A percentile compares a stretch with the other conserved stretches of the same genome.
Evolutionary conservation across 2,329 filamentous ascomycete species (phyloP).

Genomic region (Orbilia quercus): DNA sequence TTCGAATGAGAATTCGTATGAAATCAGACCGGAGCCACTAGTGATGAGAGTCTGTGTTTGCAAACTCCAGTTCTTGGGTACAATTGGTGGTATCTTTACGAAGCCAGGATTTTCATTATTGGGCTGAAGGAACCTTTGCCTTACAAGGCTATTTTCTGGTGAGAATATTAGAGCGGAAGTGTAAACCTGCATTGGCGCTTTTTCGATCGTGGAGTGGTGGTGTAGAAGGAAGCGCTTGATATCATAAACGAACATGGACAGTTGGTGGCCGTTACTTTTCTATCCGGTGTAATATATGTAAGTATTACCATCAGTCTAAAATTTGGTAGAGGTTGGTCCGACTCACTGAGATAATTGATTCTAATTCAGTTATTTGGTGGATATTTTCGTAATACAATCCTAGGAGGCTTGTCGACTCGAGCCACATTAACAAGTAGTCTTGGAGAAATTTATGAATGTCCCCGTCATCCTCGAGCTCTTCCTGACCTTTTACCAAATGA

Average conservation of each 20-base stretch:
- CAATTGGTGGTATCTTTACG: constrained; percentile 54
- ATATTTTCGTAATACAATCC: constrained; percentile 11
- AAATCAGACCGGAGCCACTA: no score
- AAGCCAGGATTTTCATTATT: constrained; percentile 42
- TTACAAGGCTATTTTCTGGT: constrained; percentile 5
- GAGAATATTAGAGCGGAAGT: constrained; percentile 25
- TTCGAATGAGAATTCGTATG: not conserved
- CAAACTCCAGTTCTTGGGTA: constrained; percentile 17
- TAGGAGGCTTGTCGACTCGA: constrained; percentile 37
- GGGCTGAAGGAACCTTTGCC: constrained; percentile 1
- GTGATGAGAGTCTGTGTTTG: no score
- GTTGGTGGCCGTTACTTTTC: not conserved
- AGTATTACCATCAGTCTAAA: not conserved
- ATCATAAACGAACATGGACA: not conserved
- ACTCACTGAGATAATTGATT: constrained; percentile 9
- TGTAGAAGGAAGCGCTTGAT: constrained; percentile 50
- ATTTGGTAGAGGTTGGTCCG: not conserved
- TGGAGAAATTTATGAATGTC: constrained; percentile 10
- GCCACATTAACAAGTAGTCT: constrained; percentile 11
- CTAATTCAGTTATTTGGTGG: not conserved
- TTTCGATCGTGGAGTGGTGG: constrained; percentile 2
- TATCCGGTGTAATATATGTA: not conserved
- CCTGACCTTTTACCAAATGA: constrained; percentile 7
- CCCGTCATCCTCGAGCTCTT: not conserved
- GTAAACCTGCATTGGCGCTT: constrained; percentile 23